phyloP scores from a whole-genome alignment of 1,139 yeast genomes.

The Zhuliangozyma parablackwelliae region DNA sequence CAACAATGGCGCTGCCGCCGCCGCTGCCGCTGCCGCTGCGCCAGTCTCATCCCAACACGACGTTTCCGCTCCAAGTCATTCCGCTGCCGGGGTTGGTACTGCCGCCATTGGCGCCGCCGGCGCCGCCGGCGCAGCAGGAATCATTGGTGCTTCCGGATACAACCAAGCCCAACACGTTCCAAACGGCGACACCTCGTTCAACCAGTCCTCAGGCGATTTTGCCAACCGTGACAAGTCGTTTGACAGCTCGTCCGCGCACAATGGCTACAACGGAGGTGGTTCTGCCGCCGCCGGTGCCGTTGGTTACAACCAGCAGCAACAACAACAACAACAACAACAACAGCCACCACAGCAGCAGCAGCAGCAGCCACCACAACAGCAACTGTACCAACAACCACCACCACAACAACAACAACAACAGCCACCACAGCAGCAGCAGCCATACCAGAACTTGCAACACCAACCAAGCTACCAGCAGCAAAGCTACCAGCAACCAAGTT shows the following conservation, averaged over 20 bases:
- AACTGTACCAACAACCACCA: too few species aligned
- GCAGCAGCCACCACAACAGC: conserved; percentile 1
- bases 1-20: conserved; percentile 10
- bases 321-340: neutral
- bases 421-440: conserved; percentile 6
- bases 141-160: conserved; percentile 11
- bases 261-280: conserved; percentile 5
- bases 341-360: conserved; percentile 5
- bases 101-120: conserved; percentile 15
- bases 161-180: conserved; percentile 5
- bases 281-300: neutral
- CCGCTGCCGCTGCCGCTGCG: conserved; percentile 8
- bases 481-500: conserved; percentile 1
- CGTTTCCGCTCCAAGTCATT: neutral
- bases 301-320: conserved; percentile 3
- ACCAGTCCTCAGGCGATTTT: conserved; percentile 1
- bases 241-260: conserved; percentile 9
- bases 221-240: conserved; percentile 8
- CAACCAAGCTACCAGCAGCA: conserved; percentile 4
- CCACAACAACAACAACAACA: neutral
- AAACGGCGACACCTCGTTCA: conserved; percentile 7
- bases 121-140: conserved; percentile 12
- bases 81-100: conserved; percentile 8
- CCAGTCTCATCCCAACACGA: too few species aligned
- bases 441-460: conserved; percentile 3